These are phyloP conservation scores for Fusarium scirpi DNA, from an alignment of 2,329 filamentous ascomycete species.

Conservation along the genomic window DNA sequence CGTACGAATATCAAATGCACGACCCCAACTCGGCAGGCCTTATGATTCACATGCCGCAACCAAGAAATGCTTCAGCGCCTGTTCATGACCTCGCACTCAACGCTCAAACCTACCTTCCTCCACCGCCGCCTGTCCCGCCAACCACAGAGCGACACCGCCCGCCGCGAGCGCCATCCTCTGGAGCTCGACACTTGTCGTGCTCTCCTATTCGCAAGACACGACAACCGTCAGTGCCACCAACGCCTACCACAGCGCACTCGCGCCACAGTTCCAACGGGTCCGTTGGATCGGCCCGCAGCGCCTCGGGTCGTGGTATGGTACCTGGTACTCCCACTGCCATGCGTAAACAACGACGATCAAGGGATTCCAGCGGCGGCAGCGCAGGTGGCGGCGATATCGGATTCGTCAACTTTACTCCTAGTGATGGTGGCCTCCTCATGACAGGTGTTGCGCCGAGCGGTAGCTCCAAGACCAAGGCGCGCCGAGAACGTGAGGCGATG, in stretches of 20 bases:
- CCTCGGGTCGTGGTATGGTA: constrained; percentile 53
- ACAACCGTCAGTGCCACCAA: constrained; percentile 56
- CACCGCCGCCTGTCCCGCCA: constrained; percentile 49
- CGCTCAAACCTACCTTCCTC: constrained; percentile 53
- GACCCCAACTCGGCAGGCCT: constrained; percentile 55
- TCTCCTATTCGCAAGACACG: constrained; percentile 59
- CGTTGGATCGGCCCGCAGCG: constrained; percentile 51
- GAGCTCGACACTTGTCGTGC: constrained; percentile 61
- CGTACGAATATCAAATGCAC: constrained; percentile 55
- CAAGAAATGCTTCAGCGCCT: constrained; percentile 53
- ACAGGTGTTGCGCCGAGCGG: constrained; percentile 92
- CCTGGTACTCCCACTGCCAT: constrained; percentile 57
- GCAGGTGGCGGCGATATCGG: constrained; percentile 55
- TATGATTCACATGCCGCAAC: constrained; percentile 67
- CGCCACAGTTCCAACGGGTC: constrained; percentile 57
- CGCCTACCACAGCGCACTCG: constrained; percentile 52
- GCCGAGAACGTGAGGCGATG: constrained; percentile 86
- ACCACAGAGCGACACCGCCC: constrained; percentile 57
- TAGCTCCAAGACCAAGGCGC: constrained; percentile 92
- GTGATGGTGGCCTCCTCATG: constrained; percentile 82
- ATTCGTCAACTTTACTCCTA: constrained; percentile 92
- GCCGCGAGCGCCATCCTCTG: constrained; percentile 66
- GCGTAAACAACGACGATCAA: constrained; percentile 55
- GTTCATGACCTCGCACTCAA: constrained; percentile 52
- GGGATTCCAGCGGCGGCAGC: constrained; percentile 51